Conservation (phyloP, 2,329 filamentous ascomycete genomes). For the Truncatella angustata region DNA sequence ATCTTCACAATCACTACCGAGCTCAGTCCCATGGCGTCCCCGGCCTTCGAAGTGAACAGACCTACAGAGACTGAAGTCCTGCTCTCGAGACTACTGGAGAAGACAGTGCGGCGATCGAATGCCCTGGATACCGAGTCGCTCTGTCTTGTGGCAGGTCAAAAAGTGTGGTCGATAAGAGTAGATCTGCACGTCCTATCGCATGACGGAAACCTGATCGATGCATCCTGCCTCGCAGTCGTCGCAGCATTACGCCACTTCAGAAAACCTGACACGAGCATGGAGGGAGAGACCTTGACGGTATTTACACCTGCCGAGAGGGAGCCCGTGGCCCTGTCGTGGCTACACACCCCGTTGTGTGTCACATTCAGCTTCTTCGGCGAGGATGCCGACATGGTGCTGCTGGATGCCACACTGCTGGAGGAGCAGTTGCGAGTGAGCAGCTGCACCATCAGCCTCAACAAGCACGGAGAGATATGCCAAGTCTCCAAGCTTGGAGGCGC, state of each 20-base stretch:
- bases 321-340: conserved; percentile 83
- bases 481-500: conserved; percentile 86
- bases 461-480: conserved; percentile 86
- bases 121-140: conserved; percentile 94
- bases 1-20: conserved; percentile 91
- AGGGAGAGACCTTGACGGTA: conserved; percentile 80
- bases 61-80: conserved; percentile 82
- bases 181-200: conserved; percentile 90
- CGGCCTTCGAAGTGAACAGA: conserved; percentile 82
- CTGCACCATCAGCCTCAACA: conserved; percentile 82
- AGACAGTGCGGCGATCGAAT: conserved; percentile 86
- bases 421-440: conserved; percentile 73
- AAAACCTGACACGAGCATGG: conserved; percentile 83
- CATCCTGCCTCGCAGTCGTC: conserved; percentile 81
- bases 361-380: conserved; percentile 83
- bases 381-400: conserved; percentile 65
- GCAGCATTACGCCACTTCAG: conserved; percentile 89
- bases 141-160: conserved; percentile 85
- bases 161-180: conserved; percentile 87
- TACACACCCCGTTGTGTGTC: conserved; percentile 88
- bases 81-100: conserved; percentile 85
- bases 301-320: conserved; percentile 84
- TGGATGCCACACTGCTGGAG: conserved; percentile 73
- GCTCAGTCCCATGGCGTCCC: conserved; percentile 87
- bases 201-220: conserved; percentile 87